Evolutionary conservation across 768 basidiomycete species (phyloP), one percentile per base, ranked within the genome.

Genomic region (Boletus coccyginus): DNA sequence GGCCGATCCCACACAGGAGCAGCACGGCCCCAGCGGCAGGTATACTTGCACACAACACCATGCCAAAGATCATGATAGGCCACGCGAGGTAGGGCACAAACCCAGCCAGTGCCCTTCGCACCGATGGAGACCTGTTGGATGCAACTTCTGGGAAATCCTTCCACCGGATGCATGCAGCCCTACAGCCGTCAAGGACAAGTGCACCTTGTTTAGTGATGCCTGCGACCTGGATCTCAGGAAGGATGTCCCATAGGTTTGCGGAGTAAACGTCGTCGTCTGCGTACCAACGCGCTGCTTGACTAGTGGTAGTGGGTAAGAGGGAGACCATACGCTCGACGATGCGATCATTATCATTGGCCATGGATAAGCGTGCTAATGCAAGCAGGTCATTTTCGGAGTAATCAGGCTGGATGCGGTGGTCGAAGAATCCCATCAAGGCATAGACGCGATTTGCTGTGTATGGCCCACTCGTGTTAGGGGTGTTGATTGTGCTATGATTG

Each of bases 331-430:
- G 60, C 46, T 65, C 64, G 3, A 55, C 60, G 19, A 65, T 61
- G 11, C 63, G 62, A 29, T 64, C 63, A 14, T 39, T 64, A 43
- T 65, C 63, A 44, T 65, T 65, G 31, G 63, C 63, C 63, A 65
- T 65, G 7, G 63, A 65, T 10, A 65, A 39, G 6, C 60, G 57
- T 7, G 57, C 63, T 0, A 65, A 57, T 39, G 63, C 63, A 3
- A 46, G 63, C 2, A 59, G 38, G 16, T 65, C 63, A 5, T 50
- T 51, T 29, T 65, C 63, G 1, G 45, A 33, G 8, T 43, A 49
- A 24, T 50, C 57, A 1, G 63, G 63, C 46, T 58, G 51, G 19
- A 64, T 64, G 1, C 63, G 55, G 17, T 62, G 63, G n/a, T 65
- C 56, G 33, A 65, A 65, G 41, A 65, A 65, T 11, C 63, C 63